Conservation (phyloP, 345 rosid genomes). For the Eutrema heterophyllum region DNA sequence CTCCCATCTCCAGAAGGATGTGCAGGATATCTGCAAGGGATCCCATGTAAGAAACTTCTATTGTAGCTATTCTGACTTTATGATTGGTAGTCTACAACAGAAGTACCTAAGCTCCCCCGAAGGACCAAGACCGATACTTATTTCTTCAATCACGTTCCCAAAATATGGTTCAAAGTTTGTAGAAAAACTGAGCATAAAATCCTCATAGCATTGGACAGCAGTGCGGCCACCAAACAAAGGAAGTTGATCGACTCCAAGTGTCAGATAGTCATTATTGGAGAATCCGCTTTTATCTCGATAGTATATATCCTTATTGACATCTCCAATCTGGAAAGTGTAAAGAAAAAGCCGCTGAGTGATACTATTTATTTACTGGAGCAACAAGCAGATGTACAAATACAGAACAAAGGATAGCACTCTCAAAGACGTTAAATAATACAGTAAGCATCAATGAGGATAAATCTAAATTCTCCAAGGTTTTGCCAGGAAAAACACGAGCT, state of each 20-base stretch:
- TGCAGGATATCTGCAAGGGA: constrained; percentile 53
- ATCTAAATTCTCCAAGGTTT: neutral
- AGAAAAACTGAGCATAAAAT: constrained; percentile 53
- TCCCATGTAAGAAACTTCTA: constrained; percentile 12
- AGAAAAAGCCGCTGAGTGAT: neutral
- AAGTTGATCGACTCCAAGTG: constrained; percentile 63
- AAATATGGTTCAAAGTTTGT: constrained; percentile 42
- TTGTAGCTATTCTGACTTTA: constrained; percentile 2
- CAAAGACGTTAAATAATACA: neutral
- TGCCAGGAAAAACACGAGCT: neutral
- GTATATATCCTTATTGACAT: constrained; percentile 52
- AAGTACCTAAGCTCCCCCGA: constrained; percentile 62
- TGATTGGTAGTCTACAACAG: constrained; percentile 9
- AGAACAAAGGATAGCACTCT: neutral
- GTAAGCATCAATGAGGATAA: neutral
- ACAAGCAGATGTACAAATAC: neutral
- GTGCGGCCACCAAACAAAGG: constrained; percentile 58
- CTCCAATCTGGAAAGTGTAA: constrained; percentile 45
- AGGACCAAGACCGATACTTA: constrained; percentile 70
- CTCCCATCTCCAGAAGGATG: constrained; percentile 64
- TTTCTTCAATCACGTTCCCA: constrained; percentile 60
- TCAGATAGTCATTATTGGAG: constrained; percentile 61
- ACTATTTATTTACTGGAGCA: neutral
- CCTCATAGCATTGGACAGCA: constrained; percentile 65
- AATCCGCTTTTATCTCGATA: constrained; percentile 51